These are phyloP conservation scores for Plasmodium billcollinsi DNA, from an alignment of 169 alveolate species.

Conservation along the genomic window DNA sequence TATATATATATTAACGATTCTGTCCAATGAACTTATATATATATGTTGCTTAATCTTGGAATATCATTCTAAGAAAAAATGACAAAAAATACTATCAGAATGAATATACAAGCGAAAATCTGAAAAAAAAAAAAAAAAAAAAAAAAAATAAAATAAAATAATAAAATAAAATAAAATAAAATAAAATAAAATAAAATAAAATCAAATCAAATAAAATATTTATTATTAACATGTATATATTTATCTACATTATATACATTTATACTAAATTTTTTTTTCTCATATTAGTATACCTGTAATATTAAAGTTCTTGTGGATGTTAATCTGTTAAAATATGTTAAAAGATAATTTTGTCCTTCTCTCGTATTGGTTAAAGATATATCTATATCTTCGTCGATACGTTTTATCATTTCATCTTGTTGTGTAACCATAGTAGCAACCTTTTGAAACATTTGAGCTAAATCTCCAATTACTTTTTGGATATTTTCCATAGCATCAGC, in stretches of 20 bases:
- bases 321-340: constrained; percentile 26
- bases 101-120: constrained; percentile 55
- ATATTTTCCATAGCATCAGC: constrained; percentile 86
- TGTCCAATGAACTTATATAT: too few species aligned
- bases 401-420: constrained; percentile 87
- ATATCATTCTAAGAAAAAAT: constrained; percentile 15
- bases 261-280: not conserved
- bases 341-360: constrained; percentile 76
- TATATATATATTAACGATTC: too few species aligned
- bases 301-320: constrained; percentile 55
- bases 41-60: too few species aligned
- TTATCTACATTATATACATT: not conserved
- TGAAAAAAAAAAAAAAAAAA: too few species aligned
- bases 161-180: not conserved
- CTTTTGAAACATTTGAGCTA: constrained; percentile 85
- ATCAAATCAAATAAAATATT: not conserved
- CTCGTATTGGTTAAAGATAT: constrained; percentile 79
- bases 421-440: constrained; percentile 85
- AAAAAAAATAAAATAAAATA: too few species aligned
- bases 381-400: constrained; percentile 86
- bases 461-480: constrained; percentile 86
- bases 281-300: too few species aligned
- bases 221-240: not conserved
- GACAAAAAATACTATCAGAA: constrained; percentile 60
- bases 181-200: too few species aligned